A percentile compares a stretch with the other conserved stretches of the same genome.
Conservation (phyloP, 768 basidiomycete genomes). For the Ramaria sp. region DNA sequence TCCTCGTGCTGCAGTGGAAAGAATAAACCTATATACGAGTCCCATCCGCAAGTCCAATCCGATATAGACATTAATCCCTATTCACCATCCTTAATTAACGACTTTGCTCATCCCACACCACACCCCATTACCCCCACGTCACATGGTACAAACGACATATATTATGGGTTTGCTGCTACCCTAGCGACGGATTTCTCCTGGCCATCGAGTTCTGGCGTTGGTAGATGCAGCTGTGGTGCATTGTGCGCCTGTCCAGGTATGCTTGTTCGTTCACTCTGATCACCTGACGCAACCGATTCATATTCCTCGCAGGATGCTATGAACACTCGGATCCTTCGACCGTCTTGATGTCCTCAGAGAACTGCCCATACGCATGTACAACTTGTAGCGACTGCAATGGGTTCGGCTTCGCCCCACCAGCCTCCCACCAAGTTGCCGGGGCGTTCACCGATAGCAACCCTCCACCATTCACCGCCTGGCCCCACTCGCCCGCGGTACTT, state of each 20-base stretch:
- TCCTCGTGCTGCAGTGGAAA: conserved; percentile 6
- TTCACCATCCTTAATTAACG: not conserved
- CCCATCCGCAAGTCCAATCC: not conserved
- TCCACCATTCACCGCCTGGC: not conserved
- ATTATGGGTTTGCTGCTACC: not conserved
- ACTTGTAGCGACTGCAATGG: conserved; percentile 8
- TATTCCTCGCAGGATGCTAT: conserved; percentile 29
- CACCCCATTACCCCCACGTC: not conserved
- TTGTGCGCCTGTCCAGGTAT: conserved; percentile 58
- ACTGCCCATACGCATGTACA: conserved; percentile 9
- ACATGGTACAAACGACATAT: not conserved
- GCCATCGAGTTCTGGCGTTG: not conserved
- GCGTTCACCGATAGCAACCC: not conserved
- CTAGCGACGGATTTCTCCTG: not conserved
- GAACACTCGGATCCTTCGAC: conserved; percentile 59
- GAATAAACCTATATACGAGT: not conserved
- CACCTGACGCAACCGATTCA: conserved; percentile 32
- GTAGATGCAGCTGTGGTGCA: conserved; percentile 50
- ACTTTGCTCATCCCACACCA: not conserved
- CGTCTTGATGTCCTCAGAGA: conserved; percentile 20
- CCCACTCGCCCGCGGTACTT: conserved; percentile 17
- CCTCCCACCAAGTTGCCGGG: not conserved
- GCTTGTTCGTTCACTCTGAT: conserved; percentile 28
- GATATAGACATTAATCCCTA: not conserved
- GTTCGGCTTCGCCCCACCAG: conserved; percentile 2